These are phyloP conservation scores for Neonectria hederae DNA, from an alignment of 2,329 filamentous ascomycete species.

Conservation along the genomic window DNA sequence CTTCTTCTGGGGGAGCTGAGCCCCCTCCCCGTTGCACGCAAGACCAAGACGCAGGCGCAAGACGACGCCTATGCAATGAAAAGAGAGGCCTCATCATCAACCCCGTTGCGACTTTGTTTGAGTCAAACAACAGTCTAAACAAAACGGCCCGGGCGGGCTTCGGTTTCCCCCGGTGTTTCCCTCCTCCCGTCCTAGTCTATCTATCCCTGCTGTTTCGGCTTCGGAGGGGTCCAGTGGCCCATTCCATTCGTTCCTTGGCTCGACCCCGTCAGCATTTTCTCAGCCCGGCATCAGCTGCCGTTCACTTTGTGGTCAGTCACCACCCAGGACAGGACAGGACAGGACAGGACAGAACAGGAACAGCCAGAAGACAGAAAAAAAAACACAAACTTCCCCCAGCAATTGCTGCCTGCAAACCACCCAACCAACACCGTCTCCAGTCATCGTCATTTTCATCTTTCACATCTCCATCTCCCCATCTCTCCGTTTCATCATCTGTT, in stretches of 20 bases:
- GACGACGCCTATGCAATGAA: no score
- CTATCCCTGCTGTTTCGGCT: conserved; percentile 16
- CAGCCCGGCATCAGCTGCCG: background rate
- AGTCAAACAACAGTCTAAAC: no score
- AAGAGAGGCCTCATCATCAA: background rate
- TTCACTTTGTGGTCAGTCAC: background rate
- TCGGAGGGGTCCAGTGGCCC: conserved; percentile 2
- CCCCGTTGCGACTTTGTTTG: no score
- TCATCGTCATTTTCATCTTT: background rate
- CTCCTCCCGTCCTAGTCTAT: no score
- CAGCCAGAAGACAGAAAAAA: background rate
- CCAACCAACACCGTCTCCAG: background rate
- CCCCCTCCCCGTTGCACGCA: background rate
- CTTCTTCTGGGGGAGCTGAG: no score
- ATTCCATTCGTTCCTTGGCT: conserved; percentile 7
- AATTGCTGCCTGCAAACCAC: conserved; percentile 8
- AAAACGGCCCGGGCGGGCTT: background rate
- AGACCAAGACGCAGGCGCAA: no score
- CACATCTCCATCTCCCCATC: background rate
- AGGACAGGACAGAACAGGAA: background rate
- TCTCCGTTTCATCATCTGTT: background rate
- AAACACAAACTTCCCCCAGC: background rate
- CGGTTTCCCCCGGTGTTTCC: conserved; percentile 2
- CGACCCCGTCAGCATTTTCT: background rate
- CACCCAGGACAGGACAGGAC: background rate